Evolutionary conservation across 1,284 basidiomycete species (phyloP), one percentile per base, ranked within the genome.

Genomic region (Cryptococcus sp.): DNA sequence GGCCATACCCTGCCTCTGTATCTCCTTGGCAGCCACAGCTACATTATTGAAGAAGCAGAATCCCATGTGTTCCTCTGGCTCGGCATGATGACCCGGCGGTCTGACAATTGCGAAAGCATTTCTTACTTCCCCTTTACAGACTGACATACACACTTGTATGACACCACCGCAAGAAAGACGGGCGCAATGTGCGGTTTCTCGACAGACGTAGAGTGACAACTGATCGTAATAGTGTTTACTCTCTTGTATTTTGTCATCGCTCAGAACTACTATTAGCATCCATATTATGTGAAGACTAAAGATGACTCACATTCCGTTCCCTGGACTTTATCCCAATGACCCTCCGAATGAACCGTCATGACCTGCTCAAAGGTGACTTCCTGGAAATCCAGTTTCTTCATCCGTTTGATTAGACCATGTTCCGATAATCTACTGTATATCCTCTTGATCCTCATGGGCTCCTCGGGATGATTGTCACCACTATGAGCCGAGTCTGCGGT

Each of bases 41-140:
- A 96, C 93, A 64, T 99, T 99, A 75, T 99, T 99, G 78, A 91
- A 97, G 78, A 99, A 93, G 75, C 96, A 98, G 75, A 99, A 99
- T 1, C 96, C 96, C 89, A 97, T 97, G 66, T 91, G 88, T 69
- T 92, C 88, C 59, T 94, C 87, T 1, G 96, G 96, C 73, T 99
- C 96, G 18, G 96, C 94, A 66, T 99, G 96, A 71, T 99, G 96
- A 0, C 96, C 96, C 0, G 96, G 96, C 10, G 96, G 96, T 22
- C 96, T 83, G 32, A 98, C 91, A 60, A 98, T 91, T 1, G 96
- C 96, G 66, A 99, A 88, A 0, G 89, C 82, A 69, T 94, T 98
- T 61, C 85, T 81, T 32, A 98, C 80, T 59, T 85, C 80, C 4
- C 85, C 84, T 23, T 83, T 81, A 36, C 90, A 91, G 23, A 98